These are phyloP conservation scores for Umbelopsis sp. DNA, from an alignment of 192 early-diverging fungal genomes.

Conservation along the genomic window DNA sequence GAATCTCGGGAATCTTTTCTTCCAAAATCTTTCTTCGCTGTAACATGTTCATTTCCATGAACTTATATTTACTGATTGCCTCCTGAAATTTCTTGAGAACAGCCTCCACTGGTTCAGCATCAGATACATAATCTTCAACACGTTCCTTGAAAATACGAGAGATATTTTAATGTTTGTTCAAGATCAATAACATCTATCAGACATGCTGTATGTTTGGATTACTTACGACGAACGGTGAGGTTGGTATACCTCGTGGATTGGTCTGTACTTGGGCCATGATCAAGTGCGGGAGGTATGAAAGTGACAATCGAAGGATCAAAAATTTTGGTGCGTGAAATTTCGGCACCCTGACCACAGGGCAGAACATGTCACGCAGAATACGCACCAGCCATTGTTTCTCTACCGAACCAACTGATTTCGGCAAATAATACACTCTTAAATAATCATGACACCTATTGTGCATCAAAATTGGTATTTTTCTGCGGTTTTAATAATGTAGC, in stretches of 20 bases:
- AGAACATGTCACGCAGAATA: neutral
- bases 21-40: constrained; percentile 84
- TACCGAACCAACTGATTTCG: too few relatives aligned
- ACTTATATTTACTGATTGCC: constrained; percentile 94
- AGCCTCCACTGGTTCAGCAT: constrained; percentile 72
- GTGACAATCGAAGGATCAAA: neutral
- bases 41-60: constrained; percentile 92
- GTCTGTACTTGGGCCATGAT: constrained; percentile 51
- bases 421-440: too few relatives aligned
- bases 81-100: constrained; percentile 94
- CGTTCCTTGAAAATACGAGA: constrained; percentile 62
- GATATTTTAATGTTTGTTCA: neutral
- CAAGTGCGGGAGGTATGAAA: neutral
- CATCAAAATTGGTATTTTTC: neutral
- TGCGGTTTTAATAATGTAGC: constrained; percentile 7
- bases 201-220: neutral
- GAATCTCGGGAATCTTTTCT: constrained; percentile 94
- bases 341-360: neutral
- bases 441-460: neutral
- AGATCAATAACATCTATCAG: neutral
- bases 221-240: constrained; percentile 90
- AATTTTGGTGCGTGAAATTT: neutral
- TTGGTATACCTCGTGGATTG: constrained; percentile 95
- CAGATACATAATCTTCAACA: constrained; percentile 84
- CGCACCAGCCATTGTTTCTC: too few relatives aligned